Percentiles rank a stretch among this genome's conserved stretches.
Conservation (phyloP, 208 protist species). For the Borovskyia barvae region DNA sequence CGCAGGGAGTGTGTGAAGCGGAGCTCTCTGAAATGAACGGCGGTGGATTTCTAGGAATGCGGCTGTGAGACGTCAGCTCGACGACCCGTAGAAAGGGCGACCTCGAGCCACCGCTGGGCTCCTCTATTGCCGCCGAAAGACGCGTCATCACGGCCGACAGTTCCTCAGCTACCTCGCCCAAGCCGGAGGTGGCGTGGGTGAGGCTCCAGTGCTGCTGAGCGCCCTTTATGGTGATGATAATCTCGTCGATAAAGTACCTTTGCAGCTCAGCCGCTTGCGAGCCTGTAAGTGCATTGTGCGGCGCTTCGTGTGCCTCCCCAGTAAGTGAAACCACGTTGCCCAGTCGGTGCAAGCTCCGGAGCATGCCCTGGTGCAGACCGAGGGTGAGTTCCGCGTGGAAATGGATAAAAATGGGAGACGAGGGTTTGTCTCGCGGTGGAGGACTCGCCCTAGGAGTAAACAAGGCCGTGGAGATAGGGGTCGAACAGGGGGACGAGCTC, state of each 20-base stretch:
- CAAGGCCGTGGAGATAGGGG: too few species aligned
- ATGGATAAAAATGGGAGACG: conserved; percentile 5
- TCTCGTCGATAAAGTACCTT: conserved; percentile 10
- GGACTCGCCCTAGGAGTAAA: too few species aligned
- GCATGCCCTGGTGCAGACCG: conserved; percentile 32
- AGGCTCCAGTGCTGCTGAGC: neutral
- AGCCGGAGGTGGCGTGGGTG: neutral
- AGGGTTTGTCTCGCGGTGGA: too few species aligned
- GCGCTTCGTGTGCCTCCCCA: conserved; percentile 16
- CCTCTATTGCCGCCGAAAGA: conserved; percentile 6
- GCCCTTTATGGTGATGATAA: conserved; percentile 3
- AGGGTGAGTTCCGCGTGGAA: conserved; percentile 33
- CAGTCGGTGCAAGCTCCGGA: conserved; percentile 14
- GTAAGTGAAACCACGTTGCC: neutral
- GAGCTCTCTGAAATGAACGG: too few species aligned
- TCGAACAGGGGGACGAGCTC: too few species aligned
- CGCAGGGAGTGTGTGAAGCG: too few species aligned
- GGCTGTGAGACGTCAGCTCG: conserved; percentile 3
- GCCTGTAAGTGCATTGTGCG: conserved; percentile 20
- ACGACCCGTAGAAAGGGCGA: conserved; percentile 16
- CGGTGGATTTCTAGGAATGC: conserved; percentile 6
- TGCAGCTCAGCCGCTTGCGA: conserved; percentile 20
- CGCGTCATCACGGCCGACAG: conserved; percentile 8
- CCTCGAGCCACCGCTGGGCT: neutral
- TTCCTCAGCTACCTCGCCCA: conserved; percentile 5